Conservation (phyloP, 495 filamentous ascomycete species). For the Usnea hakonensis region DNA sequence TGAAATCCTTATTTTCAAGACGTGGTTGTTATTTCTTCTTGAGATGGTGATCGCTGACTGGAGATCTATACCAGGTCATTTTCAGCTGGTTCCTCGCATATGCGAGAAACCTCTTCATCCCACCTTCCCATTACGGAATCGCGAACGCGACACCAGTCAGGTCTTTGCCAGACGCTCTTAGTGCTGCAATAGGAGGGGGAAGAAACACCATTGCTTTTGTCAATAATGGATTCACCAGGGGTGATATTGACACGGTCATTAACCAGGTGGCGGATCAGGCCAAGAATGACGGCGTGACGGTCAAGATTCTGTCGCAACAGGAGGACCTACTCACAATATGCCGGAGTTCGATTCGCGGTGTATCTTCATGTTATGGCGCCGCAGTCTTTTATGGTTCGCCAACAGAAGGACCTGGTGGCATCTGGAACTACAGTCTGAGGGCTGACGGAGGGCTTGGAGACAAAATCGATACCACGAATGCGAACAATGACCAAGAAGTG, state of each 20-base stretch:
- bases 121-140: slow-evolving; percentile 61
- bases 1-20: background rate
- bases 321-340: slow-evolving; percentile 53
- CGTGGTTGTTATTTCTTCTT: background rate
- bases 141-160: slow-evolving; percentile 47
- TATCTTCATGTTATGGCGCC: slow-evolving; percentile 66
- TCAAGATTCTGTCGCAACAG: slow-evolving; percentile 44
- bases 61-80: slow-evolving; percentile 33
- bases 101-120: slow-evolving; percentile 60
- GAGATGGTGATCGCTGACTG: background rate
- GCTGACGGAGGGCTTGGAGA: slow-evolving; percentile 57
- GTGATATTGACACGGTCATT: slow-evolving; percentile 67
- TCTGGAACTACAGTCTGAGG: slow-evolving; percentile 83
- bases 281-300: slow-evolving; percentile 45
- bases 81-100: slow-evolving; percentile 61
- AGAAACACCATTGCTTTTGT: slow-evolving; percentile 70
- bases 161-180: slow-evolving; percentile 52
- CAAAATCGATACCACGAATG: slow-evolving; percentile 49
- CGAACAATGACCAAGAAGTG: slow-evolving; percentile 60
- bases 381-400: slow-evolving; percentile 68
- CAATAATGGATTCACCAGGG: slow-evolving; percentile 60
- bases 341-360: slow-evolving; percentile 58
- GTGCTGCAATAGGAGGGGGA: slow-evolving; percentile 35
- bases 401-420: slow-evolving; percentile 50
- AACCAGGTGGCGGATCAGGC: slow-evolving; percentile 47